Base-by-base conservation (phyloP, 1,139 yeast genomes). In the Suhomyces bokatorum region DNA sequence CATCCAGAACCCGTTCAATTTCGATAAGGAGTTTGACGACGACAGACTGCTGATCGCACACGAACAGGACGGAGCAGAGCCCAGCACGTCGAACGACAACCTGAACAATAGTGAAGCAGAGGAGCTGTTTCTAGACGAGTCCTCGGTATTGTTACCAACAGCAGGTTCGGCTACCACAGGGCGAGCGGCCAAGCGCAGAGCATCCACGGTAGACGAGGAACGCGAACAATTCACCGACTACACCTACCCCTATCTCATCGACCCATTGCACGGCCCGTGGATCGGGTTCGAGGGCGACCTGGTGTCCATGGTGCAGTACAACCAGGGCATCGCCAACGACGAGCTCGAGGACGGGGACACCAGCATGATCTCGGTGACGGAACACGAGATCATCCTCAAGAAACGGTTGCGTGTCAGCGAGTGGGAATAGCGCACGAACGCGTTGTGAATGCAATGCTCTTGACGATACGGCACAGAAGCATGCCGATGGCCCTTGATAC, bases 241-340 rank as follows among this genome's bases (percentile, higher is more conserved):
- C 53, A 70, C 76, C 0, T 74, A 78, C 53, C 85, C 85, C 0
- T 64, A 64, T 43, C 57, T 80, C 37, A 59, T 60, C 3, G 79
- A 77, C 47, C 73, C 77, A 7, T 59, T 78, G 44, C 69, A 78
- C 50, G 85, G 84, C 0, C 81, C 84, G 7, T 75, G 83, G 77
- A 64, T 78, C 13, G 84, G 83, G 10, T 80, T 80, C 52, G 75
- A 73, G 22, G 83, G 83, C 0, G 80, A 80, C 50, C 66, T 64
- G 44, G 68, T 78, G 5, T 72, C 77, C 31, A 63, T 73, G 64
- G 59, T 74, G 11, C 68, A 69, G 36, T 64, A 58, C 47, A 57
- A 58, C 27, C 45, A 45, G 10, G 52, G 48, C 22, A 32, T 45
- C 6, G 40, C 44, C 17, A 46, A 41, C 13, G 49, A 53, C 34